Evolutionary conservation across 2,329 filamentous ascomycete genomes (phyloP), one percentile per base, ranked within the genome.

Genomic region (Phialophora chinensis): DNA sequence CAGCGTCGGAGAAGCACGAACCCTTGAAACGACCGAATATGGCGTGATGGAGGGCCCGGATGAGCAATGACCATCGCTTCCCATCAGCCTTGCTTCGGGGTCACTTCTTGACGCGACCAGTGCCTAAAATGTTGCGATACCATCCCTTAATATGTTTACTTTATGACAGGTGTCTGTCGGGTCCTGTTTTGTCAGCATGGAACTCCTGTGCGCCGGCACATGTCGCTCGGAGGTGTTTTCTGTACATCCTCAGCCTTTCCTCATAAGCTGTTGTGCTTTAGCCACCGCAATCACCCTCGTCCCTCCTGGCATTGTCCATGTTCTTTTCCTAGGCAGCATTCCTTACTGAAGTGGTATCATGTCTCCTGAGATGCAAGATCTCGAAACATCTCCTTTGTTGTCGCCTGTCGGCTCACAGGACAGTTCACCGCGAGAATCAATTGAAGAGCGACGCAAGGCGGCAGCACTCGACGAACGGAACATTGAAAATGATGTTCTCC

Each of bases 401-500:
- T 70, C 68, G 23, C 65, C 68, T 14, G 38, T 50, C 1, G 42
- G 35, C 14, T 52, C 47, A 2, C 47, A 54, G 11, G 17, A 50
- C 5, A 31, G 29, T 31, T 42, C 52, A 10, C 62, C 66, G 27
- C 38, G 62, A 20, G 56, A 56, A 27, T 59, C 63, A 8, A 42
- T 60, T 11, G 27, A 53, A 29, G n/a, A 31, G 20, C 33, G 31
- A n/a, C 5, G 50, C 50, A 60, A 56, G 56, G 50, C 29, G 23
- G 14, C 53, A 33, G 53, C 8, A 1, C 53, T 55, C 29, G 29
- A 65, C 35, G 55, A 90, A 85, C 1, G 90, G 88, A 64, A 92
- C 84, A 52, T 88, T 65, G 86, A 89, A 72, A 84, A 88, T 70
- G 83, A 86, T 67, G 84, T 87, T 4, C 74, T 88, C 0, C 87